Evolutionary conservation across 352 stramenopile species (phyloP).

Genomic region (Phytophthora pistaciae): DNA sequence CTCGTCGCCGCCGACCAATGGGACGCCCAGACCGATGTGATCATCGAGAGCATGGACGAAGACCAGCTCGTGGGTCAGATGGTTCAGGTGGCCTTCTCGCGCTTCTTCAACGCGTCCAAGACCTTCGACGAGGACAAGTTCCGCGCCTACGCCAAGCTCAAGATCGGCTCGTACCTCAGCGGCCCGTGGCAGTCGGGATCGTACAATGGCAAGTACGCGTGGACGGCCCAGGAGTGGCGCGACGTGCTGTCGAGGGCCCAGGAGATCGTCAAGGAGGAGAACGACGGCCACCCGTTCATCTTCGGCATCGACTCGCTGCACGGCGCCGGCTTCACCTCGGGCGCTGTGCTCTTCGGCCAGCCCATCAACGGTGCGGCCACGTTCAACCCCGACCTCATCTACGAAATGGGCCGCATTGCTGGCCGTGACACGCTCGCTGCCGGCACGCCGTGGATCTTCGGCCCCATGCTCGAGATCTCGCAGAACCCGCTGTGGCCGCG

Average conservation of each 20-base stretch:
- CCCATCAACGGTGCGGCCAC: slow-evolving; percentile 89
- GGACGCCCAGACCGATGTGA: slow-evolving; percentile 42
- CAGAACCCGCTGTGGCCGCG: slow-evolving; percentile 89
- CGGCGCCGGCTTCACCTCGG: slow-evolving; percentile 86
- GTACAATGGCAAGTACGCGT: slow-evolving; percentile 48
- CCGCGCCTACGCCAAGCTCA: slow-evolving; percentile 71
- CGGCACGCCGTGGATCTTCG: slow-evolving; percentile 92
- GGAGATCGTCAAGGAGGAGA: slow-evolving; percentile 72
- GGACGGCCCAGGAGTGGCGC: slow-evolving; percentile 76
- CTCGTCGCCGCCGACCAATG: slow-evolving; percentile 35
- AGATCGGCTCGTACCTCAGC: slow-evolving; percentile 92
- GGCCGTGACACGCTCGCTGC: slow-evolving; percentile 85
- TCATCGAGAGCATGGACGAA: slow-evolving; percentile 43
- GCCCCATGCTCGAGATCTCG: slow-evolving; percentile 83
- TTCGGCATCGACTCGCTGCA: slow-evolving; percentile 92
- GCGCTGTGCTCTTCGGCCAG: slow-evolving; percentile 85
- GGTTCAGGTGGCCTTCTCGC: slow-evolving; percentile 86
- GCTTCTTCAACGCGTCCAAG: slow-evolving; percentile 70
- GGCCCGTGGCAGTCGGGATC: slow-evolving; percentile 42
- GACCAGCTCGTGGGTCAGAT: slow-evolving; percentile 84
- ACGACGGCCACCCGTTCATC: slow-evolving; percentile 72
- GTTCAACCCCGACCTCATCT: slow-evolving; percentile 86
- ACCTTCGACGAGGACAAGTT: slow-evolving; percentile 70
- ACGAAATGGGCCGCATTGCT: slow-evolving; percentile 71
- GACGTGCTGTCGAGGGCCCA: slow-evolving; percentile 74